Evolutionary conservation across 2,329 filamentous ascomycete species (phyloP), one percentile per base, ranked within the genome.

Genomic region (Alternaria sp.): DNA sequence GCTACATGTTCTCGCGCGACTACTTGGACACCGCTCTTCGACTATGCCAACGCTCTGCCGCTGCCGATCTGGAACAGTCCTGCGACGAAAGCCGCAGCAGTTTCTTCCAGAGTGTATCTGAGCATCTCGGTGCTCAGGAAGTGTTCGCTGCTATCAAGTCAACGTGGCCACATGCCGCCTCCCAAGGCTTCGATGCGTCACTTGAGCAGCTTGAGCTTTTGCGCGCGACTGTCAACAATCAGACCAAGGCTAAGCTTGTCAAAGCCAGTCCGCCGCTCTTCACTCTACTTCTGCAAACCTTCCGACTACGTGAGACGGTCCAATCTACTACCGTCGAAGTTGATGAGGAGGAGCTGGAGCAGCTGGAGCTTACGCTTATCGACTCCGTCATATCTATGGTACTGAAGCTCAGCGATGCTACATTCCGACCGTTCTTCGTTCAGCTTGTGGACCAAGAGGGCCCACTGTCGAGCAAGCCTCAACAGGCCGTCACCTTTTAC

Each of bases 391-490:
- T 99, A 63, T 92, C 93, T 80, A 96, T 97, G 89, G 92, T 97
- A 58, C 93, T 97, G 84, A 98, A 98, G 84, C 87, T 99, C 65
- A 98, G 97, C 81, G 96, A 99, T 77, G 90, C 92, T 1, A 89
- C 92, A 0, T 99, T 99, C 88, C 87, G 94, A 12, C 96, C 96
- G 1, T 89, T 99, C 66, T 99, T 98, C 83, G 87, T 89, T 15
- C 88, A 91, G 68, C 83, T 97, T n/a, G 85, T 96, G 49, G 93
- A 97, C 61, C 97, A 94, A 92, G 87, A 74, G 66, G 68, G 68
- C 6, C 68, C 75, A 1, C 56, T 67, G 2, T 55, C 58, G 6
- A n/a, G 58, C 5, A 65, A 67, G 15, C 62, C 67, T 12, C 58
- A 62, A 51, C 88, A 94, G 18, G 87, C 91, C 46, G 90, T 90